A percentile compares a stretch with the other conserved stretches of the same genome.
phyloP scores from a whole-genome alignment of 352 stramenopile species.

The Phytophthora multivora region DNA sequence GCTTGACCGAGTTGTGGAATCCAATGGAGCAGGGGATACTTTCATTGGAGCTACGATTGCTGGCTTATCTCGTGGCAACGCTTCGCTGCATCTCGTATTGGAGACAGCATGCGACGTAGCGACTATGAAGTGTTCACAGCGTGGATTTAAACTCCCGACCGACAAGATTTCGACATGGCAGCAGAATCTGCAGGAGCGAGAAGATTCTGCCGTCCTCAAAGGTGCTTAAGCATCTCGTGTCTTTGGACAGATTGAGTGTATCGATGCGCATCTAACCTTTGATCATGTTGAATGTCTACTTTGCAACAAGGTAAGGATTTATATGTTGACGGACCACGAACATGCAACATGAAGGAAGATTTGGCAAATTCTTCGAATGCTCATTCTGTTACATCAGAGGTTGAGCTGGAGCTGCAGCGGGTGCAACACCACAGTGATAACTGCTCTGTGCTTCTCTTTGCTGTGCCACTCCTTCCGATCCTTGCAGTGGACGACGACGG shows the following conservation, averaged over 20 bases:
- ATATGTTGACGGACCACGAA: neutral
- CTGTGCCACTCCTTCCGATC: constrained; percentile 8
- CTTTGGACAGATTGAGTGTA: neutral
- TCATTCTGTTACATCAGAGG: constrained; percentile 27
- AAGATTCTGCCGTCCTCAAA: constrained; percentile 1
- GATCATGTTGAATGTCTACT: constrained; percentile 2
- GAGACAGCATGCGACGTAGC: constrained; percentile 56
- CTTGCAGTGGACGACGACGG: constrained; percentile 25
- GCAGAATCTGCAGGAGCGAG: constrained; percentile 5
- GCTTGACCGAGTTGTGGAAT: constrained; percentile 56
- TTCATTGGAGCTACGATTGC: constrained; percentile 75
- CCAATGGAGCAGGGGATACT: constrained; percentile 73
- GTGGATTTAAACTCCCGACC: constrained; percentile 48
- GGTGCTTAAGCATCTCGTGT: constrained; percentile 3
- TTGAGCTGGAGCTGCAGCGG: constrained; percentile 21
- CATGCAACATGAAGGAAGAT: neutral
- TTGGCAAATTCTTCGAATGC: neutral
- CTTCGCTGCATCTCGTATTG: constrained; percentile 41
- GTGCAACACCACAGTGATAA: neutral
- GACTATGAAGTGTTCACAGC: constrained; percentile 61
- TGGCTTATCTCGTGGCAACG: constrained; percentile 32
- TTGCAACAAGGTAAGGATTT: neutral
- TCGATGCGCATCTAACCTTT: constrained; percentile 1
- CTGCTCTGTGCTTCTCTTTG: neutral
- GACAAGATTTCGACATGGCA: constrained; percentile 30